Conservation (phyloP, 176 grass and related monocot species). For the Eragrostis nindensis region DNA sequence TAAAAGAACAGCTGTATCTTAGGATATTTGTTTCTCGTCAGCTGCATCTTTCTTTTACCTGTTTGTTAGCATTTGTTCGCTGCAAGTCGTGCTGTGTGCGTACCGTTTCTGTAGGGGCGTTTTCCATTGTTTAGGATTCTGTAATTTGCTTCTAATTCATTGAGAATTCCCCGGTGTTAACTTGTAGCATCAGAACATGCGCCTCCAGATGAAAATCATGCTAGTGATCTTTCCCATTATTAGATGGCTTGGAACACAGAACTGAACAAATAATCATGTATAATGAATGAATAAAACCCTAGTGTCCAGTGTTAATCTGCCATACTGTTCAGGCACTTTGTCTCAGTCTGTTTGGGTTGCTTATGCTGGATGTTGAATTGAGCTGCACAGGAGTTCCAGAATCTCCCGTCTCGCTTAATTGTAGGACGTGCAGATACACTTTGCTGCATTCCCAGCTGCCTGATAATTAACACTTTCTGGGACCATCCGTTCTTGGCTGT, state of each 20-base stretch:
- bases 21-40: slow-evolving; percentile 15
- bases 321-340: background rate
- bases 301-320: background rate
- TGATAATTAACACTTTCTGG: too few species aligned
- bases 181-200: background rate
- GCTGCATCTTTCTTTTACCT: background rate
- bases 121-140: slow-evolving; percentile 44
- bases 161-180: background rate
- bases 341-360: background rate
- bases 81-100: slow-evolving; percentile 22
- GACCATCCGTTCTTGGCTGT: too few species aligned
- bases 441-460: too few species aligned
- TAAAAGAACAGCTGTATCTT: slow-evolving; percentile 22
- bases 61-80: slow-evolving; percentile 42
- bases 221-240: background rate
- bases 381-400: background rate
- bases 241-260: background rate
- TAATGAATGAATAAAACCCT: background rate
- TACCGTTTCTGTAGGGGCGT: slow-evolving; percentile 21
- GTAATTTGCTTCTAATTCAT: slow-evolving; percentile 41
- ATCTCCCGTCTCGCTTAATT: too few species aligned
- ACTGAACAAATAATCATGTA: background rate
- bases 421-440: too few species aligned
- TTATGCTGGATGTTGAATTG: background rate
- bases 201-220: background rate